Evolutionary conservation across 306 rosid species (phyloP).

Genomic region (Begonia masoniana): DNA sequence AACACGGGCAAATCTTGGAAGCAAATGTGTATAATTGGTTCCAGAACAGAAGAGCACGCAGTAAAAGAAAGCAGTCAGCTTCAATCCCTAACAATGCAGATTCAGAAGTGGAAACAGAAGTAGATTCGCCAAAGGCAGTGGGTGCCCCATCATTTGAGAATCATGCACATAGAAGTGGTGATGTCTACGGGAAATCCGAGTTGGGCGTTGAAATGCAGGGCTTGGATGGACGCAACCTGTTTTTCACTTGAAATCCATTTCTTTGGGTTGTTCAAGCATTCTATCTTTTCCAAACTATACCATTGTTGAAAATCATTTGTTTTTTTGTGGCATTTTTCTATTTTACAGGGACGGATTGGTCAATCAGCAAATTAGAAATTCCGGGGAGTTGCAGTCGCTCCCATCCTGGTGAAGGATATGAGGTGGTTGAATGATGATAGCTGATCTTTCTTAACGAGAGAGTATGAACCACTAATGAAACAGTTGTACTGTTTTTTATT

Average conservation of each 20-base stretch:
- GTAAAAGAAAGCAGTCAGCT: conserved; percentile 48
- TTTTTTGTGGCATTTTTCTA: too few relatives aligned
- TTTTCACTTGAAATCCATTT: conserved; percentile 9
- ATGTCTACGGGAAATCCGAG: conserved; percentile 30
- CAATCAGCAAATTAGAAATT: conserved; percentile 2
- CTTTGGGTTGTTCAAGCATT: too few relatives aligned
- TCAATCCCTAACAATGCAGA: conserved; percentile 21
- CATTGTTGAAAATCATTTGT: too few relatives aligned
- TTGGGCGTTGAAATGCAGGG: background rate
- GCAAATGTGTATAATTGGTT: conserved; percentile 84
- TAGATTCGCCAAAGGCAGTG: conserved; percentile 42
- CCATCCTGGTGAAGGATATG: conserved; percentile 7
- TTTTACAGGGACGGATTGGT: conserved; percentile 3
- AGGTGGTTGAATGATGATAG: background rate
- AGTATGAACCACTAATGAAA: too few relatives aligned
- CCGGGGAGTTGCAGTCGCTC: conserved; percentile 2
- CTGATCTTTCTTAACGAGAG: too few relatives aligned
- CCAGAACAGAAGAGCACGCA: conserved; percentile 75
- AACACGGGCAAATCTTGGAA: conserved; percentile 68
- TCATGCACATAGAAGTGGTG: conserved; percentile 18
- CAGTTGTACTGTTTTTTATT: too few relatives aligned
- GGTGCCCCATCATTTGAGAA: conserved; percentile 16
- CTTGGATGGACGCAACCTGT: conserved; percentile 6
- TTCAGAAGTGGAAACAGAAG: conserved; percentile 26
- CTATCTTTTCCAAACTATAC: too few relatives aligned